These are phyloP conservation scores for Metahyphopichia silvanorum DNA, from an alignment of 805 yeast genomes.

Conservation along the genomic window DNA sequence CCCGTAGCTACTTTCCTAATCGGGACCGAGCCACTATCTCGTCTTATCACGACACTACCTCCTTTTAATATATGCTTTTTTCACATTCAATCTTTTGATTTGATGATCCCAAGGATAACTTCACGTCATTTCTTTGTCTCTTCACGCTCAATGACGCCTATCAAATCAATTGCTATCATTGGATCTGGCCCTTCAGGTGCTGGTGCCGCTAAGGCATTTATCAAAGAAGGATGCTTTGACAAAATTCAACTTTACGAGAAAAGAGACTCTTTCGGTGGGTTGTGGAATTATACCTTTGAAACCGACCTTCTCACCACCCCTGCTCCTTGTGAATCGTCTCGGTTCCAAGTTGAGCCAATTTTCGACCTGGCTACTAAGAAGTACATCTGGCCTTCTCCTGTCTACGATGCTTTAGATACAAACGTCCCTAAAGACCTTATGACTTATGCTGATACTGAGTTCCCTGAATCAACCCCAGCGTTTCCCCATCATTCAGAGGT, in stretches of 20 bases:
- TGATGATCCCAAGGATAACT: too few relatives aligned
- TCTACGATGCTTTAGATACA: slow-evolving; percentile 63
- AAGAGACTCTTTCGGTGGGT: slow-evolving; percentile 60
- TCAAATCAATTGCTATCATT: slow-evolving; percentile 51
- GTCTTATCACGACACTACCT: too few relatives aligned
- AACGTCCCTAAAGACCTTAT: slow-evolving; percentile 62
- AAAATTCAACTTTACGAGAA: slow-evolving; percentile 55
- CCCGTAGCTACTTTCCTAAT: too few relatives aligned
- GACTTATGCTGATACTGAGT: slow-evolving; percentile 40
- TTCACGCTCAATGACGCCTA: too few relatives aligned
- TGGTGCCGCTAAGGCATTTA: slow-evolving; percentile 57
- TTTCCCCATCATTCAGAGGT: slow-evolving; percentile 65
- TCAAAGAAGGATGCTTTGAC: slow-evolving; percentile 44
- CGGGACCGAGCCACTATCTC: too few relatives aligned
- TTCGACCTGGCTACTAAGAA: slow-evolving; percentile 6
- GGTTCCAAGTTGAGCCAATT: slow-evolving; percentile 12
- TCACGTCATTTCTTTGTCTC: too few relatives aligned
- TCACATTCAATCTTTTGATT: too few relatives aligned
- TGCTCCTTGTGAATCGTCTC: slow-evolving; percentile 21
- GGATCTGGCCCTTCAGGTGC: slow-evolving; percentile 76
- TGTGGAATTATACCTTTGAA: slow-evolving; percentile 59
- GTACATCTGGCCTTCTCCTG: slow-evolving; percentile 35
- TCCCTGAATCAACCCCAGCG: slow-evolving; percentile 27
- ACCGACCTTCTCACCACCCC: slow-evolving; percentile 17
- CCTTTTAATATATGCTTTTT: too few relatives aligned